Conservation (phyloP, 345 rosid genomes). For the Linum tenue region DNA sequence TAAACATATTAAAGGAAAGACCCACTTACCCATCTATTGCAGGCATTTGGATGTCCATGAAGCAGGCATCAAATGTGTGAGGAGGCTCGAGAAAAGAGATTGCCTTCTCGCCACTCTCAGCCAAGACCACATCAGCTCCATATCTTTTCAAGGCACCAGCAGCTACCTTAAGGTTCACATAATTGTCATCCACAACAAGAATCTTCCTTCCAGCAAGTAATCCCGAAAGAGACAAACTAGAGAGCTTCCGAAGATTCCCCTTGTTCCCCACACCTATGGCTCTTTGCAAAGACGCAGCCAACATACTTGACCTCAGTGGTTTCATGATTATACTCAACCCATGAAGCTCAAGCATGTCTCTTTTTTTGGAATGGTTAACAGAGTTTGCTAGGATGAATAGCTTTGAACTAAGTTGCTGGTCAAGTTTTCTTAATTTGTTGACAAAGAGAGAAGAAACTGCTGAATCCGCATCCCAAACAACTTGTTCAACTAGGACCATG, state of each 20-base stretch:
- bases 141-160: conserved; percentile 81
- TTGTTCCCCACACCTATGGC: too few species aligned
- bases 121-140: conserved; percentile 86
- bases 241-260: too few species aligned
- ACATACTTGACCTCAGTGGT: conserved; percentile 80
- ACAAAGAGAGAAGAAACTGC: too few species aligned
- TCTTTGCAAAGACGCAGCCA: conserved; percentile 71
- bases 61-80: conserved; percentile 85
- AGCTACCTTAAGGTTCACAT: conserved; percentile 82
- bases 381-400: conserved; percentile 58
- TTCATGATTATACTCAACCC: conserved; percentile 50
- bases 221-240: too few species aligned
- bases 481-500: too few species aligned
- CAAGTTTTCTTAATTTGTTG: too few species aligned
- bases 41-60: conserved; percentile 99
- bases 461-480: too few species aligned
- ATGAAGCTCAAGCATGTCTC: conserved; percentile 17
- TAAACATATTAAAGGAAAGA: neutral
- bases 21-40: conserved; percentile 95
- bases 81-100: conserved; percentile 55
- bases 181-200: conserved; percentile 76
- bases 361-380: conserved; percentile 24
- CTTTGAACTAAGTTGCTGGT: conserved; percentile 33
- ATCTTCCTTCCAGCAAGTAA: too few species aligned
- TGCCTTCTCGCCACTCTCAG: conserved; percentile 58